Evolutionary conservation across 2,329 filamentous ascomycete species (phyloP), one percentile per base, ranked within the genome.

Genomic region (Cadophora malorum): DNA sequence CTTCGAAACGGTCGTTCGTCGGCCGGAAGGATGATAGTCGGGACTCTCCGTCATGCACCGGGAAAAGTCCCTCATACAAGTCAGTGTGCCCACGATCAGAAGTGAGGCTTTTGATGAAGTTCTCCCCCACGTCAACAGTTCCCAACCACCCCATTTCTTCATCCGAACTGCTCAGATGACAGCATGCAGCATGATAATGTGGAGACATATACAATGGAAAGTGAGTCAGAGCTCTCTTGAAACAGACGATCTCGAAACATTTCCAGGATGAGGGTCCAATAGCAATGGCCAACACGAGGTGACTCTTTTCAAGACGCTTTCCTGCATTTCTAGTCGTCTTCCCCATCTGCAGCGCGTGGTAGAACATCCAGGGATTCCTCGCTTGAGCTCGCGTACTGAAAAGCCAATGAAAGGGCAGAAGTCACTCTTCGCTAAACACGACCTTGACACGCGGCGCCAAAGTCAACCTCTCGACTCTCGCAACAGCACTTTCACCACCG

Each of bases 181-280:
- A 69, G 66, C 65, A 65, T 64, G 19, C 59, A 59, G 70, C 73
- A 73, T 69, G 14, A 60, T 21, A 58, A 58, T 65, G 73, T 71
- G 72, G 72, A 68, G 70, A 71, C 53, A 64, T 59, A 58, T 52
- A 70, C 69, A 73, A 69, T 65, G 58, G 33, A 70, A 23, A 68
- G 66, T 76, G 75, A 76, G 75, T 76, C 75, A 72, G 62, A 71
- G 59, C 47, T 49, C 58, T 63, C 38, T 45, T 74, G 75, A 76
- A 76, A 76, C 74, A 50, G 67, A 69, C 63, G 70, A 71, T 71
- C 65, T 59, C 64, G 74, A 76, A 75, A 76, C 74, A 64, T 71
- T 58, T 61, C 55, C 33, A 68, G 62, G 58, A 47, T 21, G 25
- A 52, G 41, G 65, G 58, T 64, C 69, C 69, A 72, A 70, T 71